Percentiles rank a stretch among this genome's conserved stretches.
Conservation (phyloP, 1,139 yeast genomes). For the Petasospora fabianii region DNA sequence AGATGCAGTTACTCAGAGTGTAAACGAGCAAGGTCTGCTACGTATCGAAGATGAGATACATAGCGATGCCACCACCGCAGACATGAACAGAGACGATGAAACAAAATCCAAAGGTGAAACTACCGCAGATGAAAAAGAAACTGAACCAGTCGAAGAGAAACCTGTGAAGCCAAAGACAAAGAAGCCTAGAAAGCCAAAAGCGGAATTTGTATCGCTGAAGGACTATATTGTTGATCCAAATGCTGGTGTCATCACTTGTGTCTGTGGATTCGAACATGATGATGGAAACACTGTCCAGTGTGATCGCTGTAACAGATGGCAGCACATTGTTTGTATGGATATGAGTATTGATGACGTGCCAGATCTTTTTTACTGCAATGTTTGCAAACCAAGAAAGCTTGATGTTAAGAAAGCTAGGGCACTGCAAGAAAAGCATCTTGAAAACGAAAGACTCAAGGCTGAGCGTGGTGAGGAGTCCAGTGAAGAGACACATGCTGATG, state of each 20-base stretch:
- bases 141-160: slow-evolving; percentile 1
- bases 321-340: slow-evolving; percentile 87
- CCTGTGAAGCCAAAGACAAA: background rate
- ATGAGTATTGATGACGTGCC: slow-evolving; percentile 74
- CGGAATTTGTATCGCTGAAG: slow-evolving; percentile 22
- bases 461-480: slow-evolving; percentile 1
- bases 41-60: background rate
- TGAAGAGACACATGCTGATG: slow-evolving; percentile 1
- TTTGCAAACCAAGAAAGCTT: slow-evolving; percentile 65
- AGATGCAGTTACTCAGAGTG: background rate
- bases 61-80: slow-evolving; percentile 12
- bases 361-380: slow-evolving; percentile 77
- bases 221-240: slow-evolving; percentile 69
- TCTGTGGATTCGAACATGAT: slow-evolving; percentile 85
- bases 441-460: slow-evolving; percentile 25
- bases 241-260: slow-evolving; percentile 83
- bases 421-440: slow-evolving; percentile 42
- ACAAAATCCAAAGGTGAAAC: slow-evolving; percentile 5
- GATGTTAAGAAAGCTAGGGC: slow-evolving; percentile 49
- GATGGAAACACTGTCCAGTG: slow-evolving; percentile 96
- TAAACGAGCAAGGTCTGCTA: background rate
- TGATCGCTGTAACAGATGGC: slow-evolving; percentile 91
- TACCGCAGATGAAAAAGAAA: slow-evolving; percentile 6
- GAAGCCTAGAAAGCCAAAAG: slow-evolving; percentile 2
- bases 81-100: slow-evolving; percentile 8